Conservation (phyloP, 2,329 filamentous ascomycete species). For the Truncatella angustata region DNA sequence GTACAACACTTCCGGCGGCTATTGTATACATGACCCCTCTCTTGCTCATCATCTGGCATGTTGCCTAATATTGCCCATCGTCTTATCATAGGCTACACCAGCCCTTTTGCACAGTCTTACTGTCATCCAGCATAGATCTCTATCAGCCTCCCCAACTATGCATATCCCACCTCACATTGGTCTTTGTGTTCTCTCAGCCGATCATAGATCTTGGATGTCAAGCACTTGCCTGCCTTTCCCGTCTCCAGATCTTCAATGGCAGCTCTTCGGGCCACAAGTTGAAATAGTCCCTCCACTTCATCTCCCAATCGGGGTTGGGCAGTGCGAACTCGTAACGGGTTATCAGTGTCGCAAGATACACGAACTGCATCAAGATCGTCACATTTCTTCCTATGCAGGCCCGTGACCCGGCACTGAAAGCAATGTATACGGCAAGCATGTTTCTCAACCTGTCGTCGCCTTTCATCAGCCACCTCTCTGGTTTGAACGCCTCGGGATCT, state of each 20-base stretch:
- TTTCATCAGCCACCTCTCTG: conserved; percentile 9
- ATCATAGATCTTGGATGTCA: too few relatives aligned
- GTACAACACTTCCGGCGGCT: too few relatives aligned
- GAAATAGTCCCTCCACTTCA: conserved; percentile 7
- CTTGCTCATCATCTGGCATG: too few relatives aligned
- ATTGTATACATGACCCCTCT: too few relatives aligned
- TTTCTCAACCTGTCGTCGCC: not conserved
- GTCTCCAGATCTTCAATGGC: conserved; percentile 1
- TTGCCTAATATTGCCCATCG: too few relatives aligned
- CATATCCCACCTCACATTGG: too few relatives aligned
- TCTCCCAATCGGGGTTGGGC: conserved; percentile 1
- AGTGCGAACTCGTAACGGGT: conserved; percentile 8
- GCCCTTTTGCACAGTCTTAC: not conserved
- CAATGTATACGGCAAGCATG: conserved; percentile 6
- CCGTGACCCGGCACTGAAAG: conserved; percentile 4
- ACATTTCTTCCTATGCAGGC: conserved; percentile 9
- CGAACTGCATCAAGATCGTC: conserved; percentile 7
- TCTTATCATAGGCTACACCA: not conserved
- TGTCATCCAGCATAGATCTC: not conserved
- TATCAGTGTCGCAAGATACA: conserved; percentile 7
- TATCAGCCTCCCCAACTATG: too few relatives aligned
- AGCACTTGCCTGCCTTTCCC: not conserved
- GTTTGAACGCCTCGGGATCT: conserved; percentile 8
- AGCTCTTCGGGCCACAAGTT: conserved; percentile 4
- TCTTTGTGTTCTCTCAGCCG: too few relatives aligned